Evolutionary conservation across 2,329 filamentous ascomycete species (phyloP), one percentile per base, ranked within the genome.

Genomic region (Penicillium sp.): DNA sequence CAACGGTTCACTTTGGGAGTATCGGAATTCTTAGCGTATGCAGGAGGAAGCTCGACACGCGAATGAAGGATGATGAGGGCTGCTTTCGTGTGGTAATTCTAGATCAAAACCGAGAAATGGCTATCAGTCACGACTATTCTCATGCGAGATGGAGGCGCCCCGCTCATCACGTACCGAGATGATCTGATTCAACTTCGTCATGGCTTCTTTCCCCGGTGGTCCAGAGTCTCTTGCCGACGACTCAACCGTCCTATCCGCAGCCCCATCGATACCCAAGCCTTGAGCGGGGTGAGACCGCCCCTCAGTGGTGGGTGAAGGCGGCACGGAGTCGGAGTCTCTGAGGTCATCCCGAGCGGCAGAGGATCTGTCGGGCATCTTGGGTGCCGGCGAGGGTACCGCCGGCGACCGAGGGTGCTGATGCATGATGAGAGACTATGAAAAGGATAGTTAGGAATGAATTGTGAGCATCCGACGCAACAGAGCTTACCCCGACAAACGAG

Each of bases 41-140:
- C 74, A 74, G 85, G 78, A 72, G 88, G 79, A 8, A 96, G 83
- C 57, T 87, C 86, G 64, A 93, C 88, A 68, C 94, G 86, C 10
- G 93, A 90, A 66, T 93, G 90, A 38, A 96, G 81, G 57, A 98
- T 89, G 53, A 95, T 85, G 55, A 95, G 85, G 42, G 93, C 92
- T 38, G 91, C 89, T 81, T 97, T 98, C 68, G 87, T 88, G 75
- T 93, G 91, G 78, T 96, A 95, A 75, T 97, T 97, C 93, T 97
- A 71, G 14, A 57, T 11, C 8, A 10, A 38, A 38, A 54, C 6
- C 55, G 33, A 5, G 49, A 75, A 74, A 65, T 28, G 25, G 16
- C 8, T 14, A 28, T 54, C 52, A 59, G 57, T 55, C 26, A 54
- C 22, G 6, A 11, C n/a, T 38, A 33, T n/a, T 19, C 19, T 19